These are phyloP conservation scores for Phlebiopsis gigantea DNA, from an alignment of 768 basidiomycete species.

Conservation along the genomic window DNA sequence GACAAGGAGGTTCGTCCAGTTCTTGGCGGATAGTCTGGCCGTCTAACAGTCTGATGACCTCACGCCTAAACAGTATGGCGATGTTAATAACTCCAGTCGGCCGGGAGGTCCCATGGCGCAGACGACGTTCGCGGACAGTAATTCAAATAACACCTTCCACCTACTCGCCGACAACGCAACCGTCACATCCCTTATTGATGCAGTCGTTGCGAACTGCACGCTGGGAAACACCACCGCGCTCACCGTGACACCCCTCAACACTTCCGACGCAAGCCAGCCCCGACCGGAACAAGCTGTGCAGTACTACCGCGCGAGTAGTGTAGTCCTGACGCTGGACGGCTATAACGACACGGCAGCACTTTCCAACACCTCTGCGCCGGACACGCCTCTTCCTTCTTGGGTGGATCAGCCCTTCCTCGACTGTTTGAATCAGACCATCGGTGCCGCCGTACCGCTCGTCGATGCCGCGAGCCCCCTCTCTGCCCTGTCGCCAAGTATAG, in stretches of 20 bases:
- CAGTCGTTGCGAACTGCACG: constrained; percentile 26
- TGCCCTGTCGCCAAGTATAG: constrained; percentile 1
- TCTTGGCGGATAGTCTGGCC: neutral
- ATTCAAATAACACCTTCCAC: constrained; percentile 26
- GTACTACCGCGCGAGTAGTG: constrained; percentile 64
- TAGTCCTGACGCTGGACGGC: constrained; percentile 56
- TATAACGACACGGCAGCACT: constrained; percentile 61
- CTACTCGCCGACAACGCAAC: constrained; percentile 32
- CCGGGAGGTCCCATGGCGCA: constrained; percentile 29
- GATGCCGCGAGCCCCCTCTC: constrained; percentile 20
- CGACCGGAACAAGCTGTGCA: constrained; percentile 54
- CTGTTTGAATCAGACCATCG: constrained; percentile 64
- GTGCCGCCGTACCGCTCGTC: constrained; percentile 50
- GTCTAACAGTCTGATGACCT: neutral
- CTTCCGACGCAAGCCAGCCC: constrained; percentile 22
- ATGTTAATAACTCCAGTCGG: constrained; percentile 28
- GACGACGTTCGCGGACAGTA: constrained; percentile 25
- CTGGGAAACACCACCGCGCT: constrained; percentile 30
- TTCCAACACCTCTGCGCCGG: constrained; percentile 30
- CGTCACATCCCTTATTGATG: constrained; percentile 26
- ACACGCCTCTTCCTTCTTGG: constrained; percentile 46
- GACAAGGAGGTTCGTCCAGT: constrained; percentile 35
- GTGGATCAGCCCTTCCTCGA: constrained; percentile 45
- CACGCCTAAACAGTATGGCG: constrained; percentile 27
- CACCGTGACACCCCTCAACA: constrained; percentile 29